Base-by-base conservation (phyloP, 352 stramenopile species). In the Phytophthora chlamydospora region DNA sequence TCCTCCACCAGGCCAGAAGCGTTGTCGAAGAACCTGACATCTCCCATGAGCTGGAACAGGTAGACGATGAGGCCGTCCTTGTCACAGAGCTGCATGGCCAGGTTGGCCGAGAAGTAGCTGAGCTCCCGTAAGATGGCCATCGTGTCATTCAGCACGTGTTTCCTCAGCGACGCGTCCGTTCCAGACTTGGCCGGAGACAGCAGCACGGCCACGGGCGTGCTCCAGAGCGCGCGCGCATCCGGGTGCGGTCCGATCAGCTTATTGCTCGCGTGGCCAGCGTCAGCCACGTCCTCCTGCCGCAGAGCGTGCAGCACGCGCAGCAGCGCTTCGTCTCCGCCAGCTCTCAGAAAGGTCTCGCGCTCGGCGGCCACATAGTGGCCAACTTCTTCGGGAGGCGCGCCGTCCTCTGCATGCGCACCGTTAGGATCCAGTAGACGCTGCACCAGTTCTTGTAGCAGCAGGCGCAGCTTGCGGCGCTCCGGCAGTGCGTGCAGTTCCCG, bases 11-110 rank as follows among this genome's bases (percentile, higher is more conserved):
- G 74, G 0, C 85, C 80, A 1, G 91, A 91, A 3, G 92, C 89
- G 38, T 85, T 85, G 64, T 98, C 93, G 65, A 98, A 98, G 62
- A 92, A 93, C 42, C 81, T 83, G 51, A 88, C 70, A 55, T 97
- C 84, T 4, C 80, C 73, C 73, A 98, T 88, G 42, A 98, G 80
- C 43, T 96, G 91, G 61, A 98, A 98, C n/a, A 98, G 68, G 66
- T 97, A 97, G 53, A 96, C 78, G 10, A 98, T 81, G 3, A 98
- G 88, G 6, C 83, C 82, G 48, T 96, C 81, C 45, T 95, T 90
- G 58, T 88, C 64, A 51, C 88, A 90, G 7, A 95, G 72, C 52
- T 91, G 76, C 12, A 80, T 58, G 7, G 86, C 77, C 55, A 96
- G 55, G 19, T 67, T 72, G 3, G 83, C 68, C 5, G 88, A 91